A percentile compares a stretch with the other conserved stretches of the same genome.
Conservation (phyloP, 176 grass and related monocot genomes). For the Elymus sibiricus region DNA sequence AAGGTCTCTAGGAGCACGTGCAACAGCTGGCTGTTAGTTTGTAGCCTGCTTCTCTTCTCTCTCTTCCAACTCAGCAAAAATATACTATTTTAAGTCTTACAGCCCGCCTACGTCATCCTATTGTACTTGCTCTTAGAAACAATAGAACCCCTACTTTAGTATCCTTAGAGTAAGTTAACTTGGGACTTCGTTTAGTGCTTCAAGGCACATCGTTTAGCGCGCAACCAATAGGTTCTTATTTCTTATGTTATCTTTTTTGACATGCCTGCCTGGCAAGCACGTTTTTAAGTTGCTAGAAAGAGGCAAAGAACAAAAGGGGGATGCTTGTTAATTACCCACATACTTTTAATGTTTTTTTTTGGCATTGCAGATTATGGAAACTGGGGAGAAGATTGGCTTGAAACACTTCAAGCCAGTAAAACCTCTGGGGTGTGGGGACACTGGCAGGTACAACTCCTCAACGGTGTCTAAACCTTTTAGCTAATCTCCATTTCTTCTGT, state of each 20-base stretch:
- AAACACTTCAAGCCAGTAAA: conserved; percentile 90
- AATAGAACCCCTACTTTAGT: not conserved
- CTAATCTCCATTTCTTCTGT: not conserved
- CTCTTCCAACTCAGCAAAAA: too few relatives aligned
- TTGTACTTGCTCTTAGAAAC: not conserved
- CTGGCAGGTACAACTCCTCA: conserved; percentile 69
- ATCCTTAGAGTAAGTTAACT: not conserved
- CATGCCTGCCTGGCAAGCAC: not conserved
- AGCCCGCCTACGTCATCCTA: too few relatives aligned
- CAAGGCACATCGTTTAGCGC: not conserved
- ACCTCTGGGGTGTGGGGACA: conserved; percentile 93
- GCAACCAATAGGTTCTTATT: not conserved
- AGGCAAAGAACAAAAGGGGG: not conserved
- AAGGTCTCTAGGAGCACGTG: too few relatives aligned
- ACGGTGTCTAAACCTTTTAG: not conserved
- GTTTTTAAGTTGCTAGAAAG: not conserved
- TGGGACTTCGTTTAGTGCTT: not conserved
- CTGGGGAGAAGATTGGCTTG: conserved; percentile 70
- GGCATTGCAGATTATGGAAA: conserved; percentile 49
- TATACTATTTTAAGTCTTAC: too few relatives aligned
- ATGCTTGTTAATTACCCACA: not conserved
- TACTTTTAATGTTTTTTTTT: not conserved
- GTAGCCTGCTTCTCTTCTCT: too few relatives aligned
- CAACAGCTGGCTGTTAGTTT: too few relatives aligned
- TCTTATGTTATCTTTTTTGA: conserved; percentile 10